Evolutionary conservation across 257 asterid genomes (phyloP), one percentile per base, ranked within the genome.

Genomic region (Handroanthus guayacan): DNA sequence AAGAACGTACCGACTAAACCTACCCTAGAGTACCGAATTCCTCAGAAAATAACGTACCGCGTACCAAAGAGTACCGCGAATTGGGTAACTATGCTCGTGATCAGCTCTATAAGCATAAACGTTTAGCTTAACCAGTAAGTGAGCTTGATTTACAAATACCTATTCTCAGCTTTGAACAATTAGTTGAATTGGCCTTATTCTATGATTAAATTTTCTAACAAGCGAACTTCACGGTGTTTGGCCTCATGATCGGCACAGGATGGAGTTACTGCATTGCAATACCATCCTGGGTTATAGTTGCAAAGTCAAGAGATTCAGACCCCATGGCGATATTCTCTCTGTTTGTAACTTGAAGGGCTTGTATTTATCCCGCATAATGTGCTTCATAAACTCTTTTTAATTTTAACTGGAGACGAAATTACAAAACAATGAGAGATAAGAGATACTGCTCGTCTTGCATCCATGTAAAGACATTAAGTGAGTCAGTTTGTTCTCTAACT

Each of bases 211-310:
- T 72, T 62, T 39, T 51, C 61, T 5, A 34, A 39, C 48, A 9
- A 11, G 37, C 25, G 14, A 57, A 67, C 43, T 12, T 68, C 63
- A 18, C 73, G 72, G 60, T 43, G 83, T 89, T 72, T 93, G 98
- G 98, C 98, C 98, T 48, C 98, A 95, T 82, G 98, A 93, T 82
- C 97, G 93, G 78, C 61, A 80, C 97, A 5, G 99, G 99, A 45
- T 95, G 99, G 99, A 93, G 98, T 89, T 93, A 91, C 81, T 93
- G 98, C 70, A 85, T 95, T 71, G 87, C 89, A 51, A 80, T 95
- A 76, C 98, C 99, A 55, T 95, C 99, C 48, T 93, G 99, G 99
- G 89, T 89, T 65, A 91, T 88, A 74, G 91, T 89, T 72, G 97
- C 99, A 70, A 93, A 95, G 80, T 87, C 99, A n/a, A 86, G 81